A percentile compares a stretch with the other conserved stretches of the same genome.
phyloP scores from a whole-genome alignment of 768 basidiomycete genomes.

The Gymnopilus dilepis region DNA sequence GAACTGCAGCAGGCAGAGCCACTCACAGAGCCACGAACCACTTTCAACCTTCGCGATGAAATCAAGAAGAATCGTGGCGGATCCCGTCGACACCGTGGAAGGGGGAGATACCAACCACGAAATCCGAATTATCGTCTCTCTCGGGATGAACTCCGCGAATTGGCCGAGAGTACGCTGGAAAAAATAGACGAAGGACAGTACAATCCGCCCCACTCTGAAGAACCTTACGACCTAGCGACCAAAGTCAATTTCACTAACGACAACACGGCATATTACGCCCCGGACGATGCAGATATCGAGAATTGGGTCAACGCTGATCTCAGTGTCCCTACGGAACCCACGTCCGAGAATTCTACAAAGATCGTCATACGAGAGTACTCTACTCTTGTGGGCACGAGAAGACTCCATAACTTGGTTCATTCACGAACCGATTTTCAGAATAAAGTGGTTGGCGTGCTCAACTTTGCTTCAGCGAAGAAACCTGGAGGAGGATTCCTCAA shows the following conservation, averaged over 20 bases:
- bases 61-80: neutral
- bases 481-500: slow-evolving; percentile 77
- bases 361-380: slow-evolving; percentile 31
- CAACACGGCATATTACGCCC: slow-evolving; percentile 23
- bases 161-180: slow-evolving; percentile 26
- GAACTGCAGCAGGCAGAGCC: neutral
- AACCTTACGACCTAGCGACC: slow-evolving; percentile 22
- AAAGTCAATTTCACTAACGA: slow-evolving; percentile 25
- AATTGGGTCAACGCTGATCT: slow-evolving; percentile 17
- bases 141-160: slow-evolving; percentile 27
- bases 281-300: slow-evolving; percentile 24
- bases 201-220: slow-evolving; percentile 8
- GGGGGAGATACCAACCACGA: slow-evolving; percentile 22
- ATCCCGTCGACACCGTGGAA: slow-evolving; percentile 20
- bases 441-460: slow-evolving; percentile 59
- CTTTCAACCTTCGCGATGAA: neutral
- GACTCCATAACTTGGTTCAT: slow-evolving; percentile 16
- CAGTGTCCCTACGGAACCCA: neutral
- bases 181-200: slow-evolving; percentile 29
- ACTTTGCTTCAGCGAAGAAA: slow-evolving; percentile 75
- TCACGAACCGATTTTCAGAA: neutral
- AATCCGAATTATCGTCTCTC: slow-evolving; percentile 26
- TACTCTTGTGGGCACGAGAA: slow-evolving; percentile 29
- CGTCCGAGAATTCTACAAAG: slow-evolving; percentile 6
- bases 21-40: neutral